Conservation (phyloP, 202 grass and related monocot species). For the Carex arenaria region DNA sequence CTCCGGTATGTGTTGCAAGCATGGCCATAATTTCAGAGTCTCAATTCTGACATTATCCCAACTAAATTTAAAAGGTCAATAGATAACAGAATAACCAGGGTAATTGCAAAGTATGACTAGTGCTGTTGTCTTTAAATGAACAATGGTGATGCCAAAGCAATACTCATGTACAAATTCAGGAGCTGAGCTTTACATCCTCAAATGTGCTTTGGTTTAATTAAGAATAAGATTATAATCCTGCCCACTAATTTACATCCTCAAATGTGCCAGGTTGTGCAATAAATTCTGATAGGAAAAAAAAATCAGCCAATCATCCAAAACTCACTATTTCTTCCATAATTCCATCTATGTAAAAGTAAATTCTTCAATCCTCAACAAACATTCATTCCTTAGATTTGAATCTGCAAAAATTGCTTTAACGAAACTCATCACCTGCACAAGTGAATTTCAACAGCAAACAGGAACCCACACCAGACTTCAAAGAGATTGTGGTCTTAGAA, state of each 20-base stretch:
- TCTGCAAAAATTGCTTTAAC: constrained; percentile 89
- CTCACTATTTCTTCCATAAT: neutral
- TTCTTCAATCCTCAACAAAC: constrained; percentile 52
- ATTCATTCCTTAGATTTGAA: constrained; percentile 77
- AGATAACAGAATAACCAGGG: neutral
- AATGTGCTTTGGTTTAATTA: no score
- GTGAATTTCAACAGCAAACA: neutral
- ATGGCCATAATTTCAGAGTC: no score
- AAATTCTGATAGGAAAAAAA: neutral
- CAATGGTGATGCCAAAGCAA: neutral
- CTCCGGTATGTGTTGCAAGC: no score
- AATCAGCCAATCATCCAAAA: neutral
- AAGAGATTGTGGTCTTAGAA: neutral
- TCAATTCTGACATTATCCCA: no score
- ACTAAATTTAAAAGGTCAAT: no score
- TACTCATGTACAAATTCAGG: no score
- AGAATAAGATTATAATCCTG: no score
- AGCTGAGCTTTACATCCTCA: no score
- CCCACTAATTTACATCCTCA: neutral
- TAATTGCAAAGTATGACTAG: neutral
- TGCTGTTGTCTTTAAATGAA: neutral
- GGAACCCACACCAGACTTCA: neutral
- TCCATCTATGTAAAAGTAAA: neutral
- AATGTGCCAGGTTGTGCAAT: neutral
- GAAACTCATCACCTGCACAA: constrained; percentile 63